Base-by-base conservation (phyloP, 2,329 filamentous ascomycete species). In the Macrophomina phaseolina region DNA sequence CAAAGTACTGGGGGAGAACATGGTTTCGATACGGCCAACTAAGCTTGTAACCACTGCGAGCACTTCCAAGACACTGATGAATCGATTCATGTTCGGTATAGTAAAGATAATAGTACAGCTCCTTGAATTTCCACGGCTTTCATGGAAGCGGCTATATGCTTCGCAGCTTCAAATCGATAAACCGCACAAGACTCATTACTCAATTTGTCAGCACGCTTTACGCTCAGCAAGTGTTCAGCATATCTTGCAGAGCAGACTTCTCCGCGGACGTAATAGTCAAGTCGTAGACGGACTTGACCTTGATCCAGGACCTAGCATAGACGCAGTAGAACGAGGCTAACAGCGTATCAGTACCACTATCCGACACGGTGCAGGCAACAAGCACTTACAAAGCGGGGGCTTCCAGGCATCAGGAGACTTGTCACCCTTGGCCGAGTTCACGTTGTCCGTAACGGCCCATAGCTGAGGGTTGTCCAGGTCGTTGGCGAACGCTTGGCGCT, bases 381-480 rank as follows among this genome's bases (percentile, higher is more conserved):
- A 14, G 14, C 23, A 70, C 80, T 79, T 85, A 76, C 82, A 72
- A 68, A 91, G 80, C 0, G 89, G 85, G 12, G 91, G 92, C 81
- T 92, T 90, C 91, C 92, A 96, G 11, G 80, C 77, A 73, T 94
- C 92, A 0, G 92, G 91, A 64, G 88, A 88, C 70, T 83, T 80
- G 77, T 93, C 91, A n/a, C 91, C 81, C 83, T 94, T 95, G 40
- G 81, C 70, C 71, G 88, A 82, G 80, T 96, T 96, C 71, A 93
- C 88, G 65, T 85, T 87, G 75, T 91, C 90, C 4, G 91, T 94
- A 8, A 95, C 91, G 40, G 92, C 90, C 79, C 91, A 86, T 36
- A 95, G 85, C 80, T 95, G 91, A 0, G 92, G 92, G 65, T 89
- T 86, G 1, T 81, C 85, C 67, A 94, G 76, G 79, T 95, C 92